These are phyloP conservation scores for Pseudogymnoascus sp. DNA, from an alignment of 2,329 filamentous ascomycete genomes.

Conservation along the genomic window DNA sequence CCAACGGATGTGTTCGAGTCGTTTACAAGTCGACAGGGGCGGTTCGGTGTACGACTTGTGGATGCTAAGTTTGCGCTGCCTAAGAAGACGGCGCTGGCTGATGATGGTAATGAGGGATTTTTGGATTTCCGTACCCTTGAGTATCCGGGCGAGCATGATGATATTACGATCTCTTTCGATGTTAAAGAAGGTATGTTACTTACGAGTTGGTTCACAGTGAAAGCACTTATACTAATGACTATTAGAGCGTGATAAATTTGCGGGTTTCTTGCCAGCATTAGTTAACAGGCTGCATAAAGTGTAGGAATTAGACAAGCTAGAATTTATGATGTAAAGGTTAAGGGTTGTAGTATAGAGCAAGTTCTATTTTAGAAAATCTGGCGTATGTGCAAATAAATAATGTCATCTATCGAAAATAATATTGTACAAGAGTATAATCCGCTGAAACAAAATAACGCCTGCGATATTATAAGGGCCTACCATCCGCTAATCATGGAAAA, in stretches of 20 bases:
- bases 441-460: not conserved
- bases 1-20: conserved; percentile 73
- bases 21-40: conserved; percentile 45
- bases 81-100: conserved; percentile 36
- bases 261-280: not conserved
- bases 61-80: conserved; percentile 84
- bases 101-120: conserved; percentile 60
- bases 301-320: not conserved
- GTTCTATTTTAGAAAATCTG: not conserved
- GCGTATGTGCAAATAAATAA: not conserved
- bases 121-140: conserved; percentile 82
- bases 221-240: not conserved
- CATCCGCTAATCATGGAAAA: not conserved
- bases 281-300: not conserved
- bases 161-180: conserved; percentile 81
- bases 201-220: not conserved
- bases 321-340: not conserved
- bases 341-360: not conserved
- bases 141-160: conserved; percentile 86
- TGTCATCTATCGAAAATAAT: not conserved
- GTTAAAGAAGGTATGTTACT: conserved; percentile 60
- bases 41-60: conserved; percentile 67
- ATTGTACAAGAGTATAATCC: not conserved
- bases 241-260: not conserved
- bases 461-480: not conserved